A percentile compares a stretch with the other conserved stretches of the same genome.
Conservation (phyloP, 1,284 basidiomycete species). For the Trametes hirsuta region DNA sequence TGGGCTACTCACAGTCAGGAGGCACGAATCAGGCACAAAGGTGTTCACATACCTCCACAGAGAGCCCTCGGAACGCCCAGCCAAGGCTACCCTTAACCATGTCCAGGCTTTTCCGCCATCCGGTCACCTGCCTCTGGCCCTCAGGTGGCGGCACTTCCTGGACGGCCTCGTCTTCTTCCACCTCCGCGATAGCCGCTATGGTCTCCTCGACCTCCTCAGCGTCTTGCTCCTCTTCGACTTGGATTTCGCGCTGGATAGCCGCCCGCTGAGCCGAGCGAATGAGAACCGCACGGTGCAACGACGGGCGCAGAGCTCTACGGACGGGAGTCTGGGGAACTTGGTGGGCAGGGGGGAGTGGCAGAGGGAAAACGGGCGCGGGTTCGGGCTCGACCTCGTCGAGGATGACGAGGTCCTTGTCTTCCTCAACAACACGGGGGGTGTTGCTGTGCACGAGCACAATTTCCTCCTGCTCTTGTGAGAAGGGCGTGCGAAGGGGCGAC, state of each 20-base stretch:
- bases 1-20: conserved; percentile 15
- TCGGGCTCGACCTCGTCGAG: conserved; percentile 55
- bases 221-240: conserved; percentile 45
- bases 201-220: conserved; percentile 35
- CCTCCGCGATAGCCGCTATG: conserved; percentile 33
- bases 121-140: conserved; percentile 32
- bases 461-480: conserved; percentile 39
- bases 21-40: no score
- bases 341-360: conserved; percentile 22
- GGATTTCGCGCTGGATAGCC: conserved; percentile 43
- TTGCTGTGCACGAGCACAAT: conserved; percentile 70
- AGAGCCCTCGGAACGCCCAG: conserved; percentile 41
- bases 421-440: conserved; percentile 66
- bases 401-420: conserved; percentile 71
- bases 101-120: conserved; percentile 41
- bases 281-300: conserved; percentile 68
- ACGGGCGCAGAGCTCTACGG: conserved; percentile 45
- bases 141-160: conserved; percentile 31
- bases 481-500: conserved; percentile 53
- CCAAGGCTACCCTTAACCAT: conserved; percentile 35
- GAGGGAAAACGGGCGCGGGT: conserved; percentile 23
- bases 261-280: conserved; percentile 69
- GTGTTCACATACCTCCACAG: conserved; percentile 25
- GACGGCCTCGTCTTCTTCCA: conserved; percentile 34
- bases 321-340: conserved; percentile 48